Evolutionary conservation across 2,329 filamentous ascomycete genomes (phyloP), one percentile per base, ranked within the genome.

Genomic region (Cadophora malorum): DNA sequence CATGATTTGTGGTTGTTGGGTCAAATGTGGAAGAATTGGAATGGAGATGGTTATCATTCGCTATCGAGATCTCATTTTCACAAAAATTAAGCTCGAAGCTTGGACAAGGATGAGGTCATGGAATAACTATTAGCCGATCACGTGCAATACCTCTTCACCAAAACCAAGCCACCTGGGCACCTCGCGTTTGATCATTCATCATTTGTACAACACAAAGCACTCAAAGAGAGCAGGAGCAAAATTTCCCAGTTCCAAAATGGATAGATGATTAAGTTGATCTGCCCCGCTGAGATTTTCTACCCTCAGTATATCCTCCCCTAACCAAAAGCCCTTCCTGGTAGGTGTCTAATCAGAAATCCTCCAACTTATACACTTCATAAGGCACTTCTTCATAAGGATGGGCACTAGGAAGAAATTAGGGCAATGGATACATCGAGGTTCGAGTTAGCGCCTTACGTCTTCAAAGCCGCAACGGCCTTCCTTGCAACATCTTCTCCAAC

Each of bases 381-480:
- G 81, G 79, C 5, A 81, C 81, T 69, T 85, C 83, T 69, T 86
- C 83, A 63, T 86, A 87, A 1, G 84, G 84, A 77, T 86, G 85
- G 14, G 74, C 73, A 62, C 77, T 77, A 10, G 8, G 63, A 65
- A 73, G 59, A 72, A 10, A 31, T 47, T 14, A 47, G 25, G 23
- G n/a, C 49, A 25, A 35, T 52, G 19, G 28, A 50, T 55, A 31
- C 69, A 38, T 70, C 66, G 45, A 8, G n/a, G n/a, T 33, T 53
- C 50, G 23, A 38, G 60, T 61, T 23, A 12, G 21, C 33, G 67
- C 82, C 85, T 75, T 72, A 91, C 90, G 79, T 82, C 78, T 91
- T 92, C 78, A 93, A 76, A 4, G 88, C 90, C 35, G 82, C 83
- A 0, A 92, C 88, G 1, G 85, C 90, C 49, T 82, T 82, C 69